Percentiles rank a stretch among this genome's conserved stretches.
These are phyloP conservation scores for Puccinia triticina DNA, from an alignment of 1,284 basidiomycete species.

Conservation along the genomic window DNA sequence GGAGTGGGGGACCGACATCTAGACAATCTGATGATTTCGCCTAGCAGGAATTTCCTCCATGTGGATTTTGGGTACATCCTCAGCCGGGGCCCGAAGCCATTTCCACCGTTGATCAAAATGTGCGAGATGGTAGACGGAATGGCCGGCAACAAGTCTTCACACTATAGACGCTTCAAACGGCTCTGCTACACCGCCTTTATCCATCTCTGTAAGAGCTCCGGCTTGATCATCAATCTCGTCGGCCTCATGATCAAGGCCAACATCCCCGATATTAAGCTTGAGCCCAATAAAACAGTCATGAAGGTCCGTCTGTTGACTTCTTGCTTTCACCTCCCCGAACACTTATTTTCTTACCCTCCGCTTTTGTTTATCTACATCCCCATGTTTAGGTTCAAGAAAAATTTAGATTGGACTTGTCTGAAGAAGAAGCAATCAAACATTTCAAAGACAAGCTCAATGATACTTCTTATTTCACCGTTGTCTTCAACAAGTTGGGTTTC, in stretches of 20 bases:
- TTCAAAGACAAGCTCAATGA: slow-evolving; percentile 92
- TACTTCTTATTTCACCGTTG: slow-evolving; percentile 88
- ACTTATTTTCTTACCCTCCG: neutral
- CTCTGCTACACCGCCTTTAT: slow-evolving; percentile 96
- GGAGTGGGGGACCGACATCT: slow-evolving; percentile 97
- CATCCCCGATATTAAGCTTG: slow-evolving; percentile 91
- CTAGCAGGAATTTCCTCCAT: slow-evolving; percentile 74
- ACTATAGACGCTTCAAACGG: slow-evolving; percentile 91
- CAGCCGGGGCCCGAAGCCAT: slow-evolving; percentile 95
- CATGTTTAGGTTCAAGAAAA: slow-evolving; percentile 82
- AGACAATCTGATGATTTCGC: slow-evolving; percentile 88
- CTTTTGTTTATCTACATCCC: neutral
- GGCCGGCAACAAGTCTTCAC: slow-evolving; percentile 89
- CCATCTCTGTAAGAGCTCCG: slow-evolving; percentile 88
- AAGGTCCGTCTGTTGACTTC: slow-evolving; percentile 60
- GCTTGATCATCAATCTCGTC: slow-evolving; percentile 95
- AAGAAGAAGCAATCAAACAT: slow-evolving; percentile 95
- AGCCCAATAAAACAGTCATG: slow-evolving; percentile 67
- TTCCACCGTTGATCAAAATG: slow-evolving; percentile 96
- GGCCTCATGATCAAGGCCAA: slow-evolving; percentile 97
- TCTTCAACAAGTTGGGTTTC: slow-evolving; percentile 65
- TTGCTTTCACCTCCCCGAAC: neutral
- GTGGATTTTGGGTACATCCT: slow-evolving; percentile 98
- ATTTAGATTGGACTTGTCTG: slow-evolving; percentile 87
- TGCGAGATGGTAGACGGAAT: slow-evolving; percentile 99